Conservation (phyloP, 23 red algal species). For the Gracilaria caudata region DNA sequence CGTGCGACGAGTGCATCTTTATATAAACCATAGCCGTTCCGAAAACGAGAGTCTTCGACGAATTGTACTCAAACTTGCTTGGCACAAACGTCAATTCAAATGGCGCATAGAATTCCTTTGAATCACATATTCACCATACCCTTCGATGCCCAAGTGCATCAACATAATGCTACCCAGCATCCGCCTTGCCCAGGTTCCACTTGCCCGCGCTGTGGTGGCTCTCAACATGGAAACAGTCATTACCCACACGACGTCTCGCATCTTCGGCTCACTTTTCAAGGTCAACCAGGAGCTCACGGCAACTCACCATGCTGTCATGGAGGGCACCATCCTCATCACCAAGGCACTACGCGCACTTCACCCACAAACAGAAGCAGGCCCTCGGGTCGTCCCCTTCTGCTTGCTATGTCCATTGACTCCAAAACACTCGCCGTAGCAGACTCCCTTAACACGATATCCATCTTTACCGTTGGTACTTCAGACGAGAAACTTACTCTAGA, state of each 20-base stretch:
- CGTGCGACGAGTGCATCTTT: background rate
- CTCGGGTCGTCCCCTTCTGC: background rate
- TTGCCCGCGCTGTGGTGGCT: background rate
- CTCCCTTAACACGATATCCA: slow-evolving; percentile 1
- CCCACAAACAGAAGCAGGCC: background rate
- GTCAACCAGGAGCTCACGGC: background rate
- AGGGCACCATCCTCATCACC: background rate
- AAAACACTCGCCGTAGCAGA: slow-evolving; percentile 19
- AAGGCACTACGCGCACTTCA: background rate
- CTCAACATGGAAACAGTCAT: background rate
- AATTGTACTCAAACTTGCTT: background rate
- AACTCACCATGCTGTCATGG: background rate
- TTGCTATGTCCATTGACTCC: slow-evolving; percentile 17
- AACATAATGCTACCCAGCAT: background rate
- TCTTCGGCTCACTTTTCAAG: background rate
- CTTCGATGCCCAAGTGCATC: background rate
- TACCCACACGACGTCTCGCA: background rate
- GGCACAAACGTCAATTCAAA: background rate
- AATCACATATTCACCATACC: slow-evolving; percentile 14
- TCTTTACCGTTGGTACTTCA: background rate
- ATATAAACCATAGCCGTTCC: background rate
- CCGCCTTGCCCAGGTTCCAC: background rate
- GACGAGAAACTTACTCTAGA: background rate
- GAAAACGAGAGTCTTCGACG: background rate
- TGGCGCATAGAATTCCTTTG: slow-evolving; percentile 6